A percentile compares a stretch with the other conserved stretches of the same genome.
Evolutionary conservation across 2,329 filamentous ascomycete species (phyloP).

Genomic region (Leptographium wingfieldii): DNA sequence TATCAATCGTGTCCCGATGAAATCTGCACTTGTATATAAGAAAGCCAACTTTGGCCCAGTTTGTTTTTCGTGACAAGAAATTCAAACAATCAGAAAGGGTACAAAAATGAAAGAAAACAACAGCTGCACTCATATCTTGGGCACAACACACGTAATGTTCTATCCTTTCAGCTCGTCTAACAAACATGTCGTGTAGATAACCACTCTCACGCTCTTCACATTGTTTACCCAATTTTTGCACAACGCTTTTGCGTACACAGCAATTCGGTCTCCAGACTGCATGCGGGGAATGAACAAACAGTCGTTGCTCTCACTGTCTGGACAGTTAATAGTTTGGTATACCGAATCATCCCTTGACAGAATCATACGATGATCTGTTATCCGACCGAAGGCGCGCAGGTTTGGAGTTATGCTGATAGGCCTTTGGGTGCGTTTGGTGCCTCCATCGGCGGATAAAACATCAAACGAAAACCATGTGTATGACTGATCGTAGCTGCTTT

Average conservation of each 20-base stretch:
- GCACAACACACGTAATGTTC: too few species aligned
- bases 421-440: not conserved
- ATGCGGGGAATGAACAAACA: not conserved
- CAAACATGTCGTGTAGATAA: not conserved
- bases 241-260: not conserved
- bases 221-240: not conserved
- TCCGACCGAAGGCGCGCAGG: not conserved
- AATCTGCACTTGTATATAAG: too few species aligned
- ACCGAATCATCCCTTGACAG: not conserved
- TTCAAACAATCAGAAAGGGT: too few species aligned
- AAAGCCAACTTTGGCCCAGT: too few species aligned
- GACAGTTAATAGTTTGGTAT: too few species aligned
- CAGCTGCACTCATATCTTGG: too few species aligned
- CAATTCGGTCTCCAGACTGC: not conserved
- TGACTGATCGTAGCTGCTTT: not conserved
- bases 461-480: not conserved
- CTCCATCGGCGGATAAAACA: not conserved
- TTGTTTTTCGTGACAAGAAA: too few species aligned
- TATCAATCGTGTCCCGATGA: too few species aligned
- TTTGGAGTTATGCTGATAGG: not conserved
- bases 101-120: too few species aligned
- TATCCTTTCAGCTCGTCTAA: not conserved
- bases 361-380: not conserved
- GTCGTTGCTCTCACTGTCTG: too few species aligned
- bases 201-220: not conserved